phyloP scores from a whole-genome alignment of 208 protist genomes.

The Wallacemonas sp. region DNA sequence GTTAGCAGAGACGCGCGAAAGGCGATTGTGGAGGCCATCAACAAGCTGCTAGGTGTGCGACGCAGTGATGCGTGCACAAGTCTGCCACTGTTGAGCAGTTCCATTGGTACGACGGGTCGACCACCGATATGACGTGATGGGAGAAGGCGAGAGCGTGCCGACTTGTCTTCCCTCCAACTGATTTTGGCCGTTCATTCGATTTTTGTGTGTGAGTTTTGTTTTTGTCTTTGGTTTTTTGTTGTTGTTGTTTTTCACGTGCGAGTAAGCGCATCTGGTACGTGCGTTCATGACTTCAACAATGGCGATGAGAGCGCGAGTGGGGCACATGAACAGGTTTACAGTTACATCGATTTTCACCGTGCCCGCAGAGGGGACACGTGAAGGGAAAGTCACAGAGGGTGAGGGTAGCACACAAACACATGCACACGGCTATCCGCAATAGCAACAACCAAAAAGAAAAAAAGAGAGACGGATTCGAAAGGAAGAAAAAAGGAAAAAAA shows the following conservation, averaged over 20 bases:
- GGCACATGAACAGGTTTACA: not conserved
- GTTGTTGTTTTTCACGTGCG: constrained; percentile 6
- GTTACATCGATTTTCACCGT: too few relatives aligned
- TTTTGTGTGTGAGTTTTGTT: constrained; percentile 5
- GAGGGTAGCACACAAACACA: not conserved
- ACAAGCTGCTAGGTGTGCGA: too few relatives aligned
- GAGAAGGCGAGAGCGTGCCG: too few relatives aligned
- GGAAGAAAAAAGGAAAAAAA: constrained; percentile 18
- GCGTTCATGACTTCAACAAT: not conserved
- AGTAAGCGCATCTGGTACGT: too few relatives aligned
- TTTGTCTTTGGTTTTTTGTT: not conserved
- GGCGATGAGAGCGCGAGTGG: not conserved
- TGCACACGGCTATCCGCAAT: too few relatives aligned
- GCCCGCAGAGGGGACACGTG: not conserved
- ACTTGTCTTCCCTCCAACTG: too few relatives aligned
- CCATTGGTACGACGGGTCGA: too few relatives aligned
- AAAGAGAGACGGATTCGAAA: not conserved
- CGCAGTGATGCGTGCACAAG: too few relatives aligned
- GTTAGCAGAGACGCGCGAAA: not conserved
- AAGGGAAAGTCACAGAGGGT: not conserved
- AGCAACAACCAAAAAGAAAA: not conserved
- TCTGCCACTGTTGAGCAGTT: too few relatives aligned
- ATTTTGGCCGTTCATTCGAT: too few relatives aligned
- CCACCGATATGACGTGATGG: too few relatives aligned
- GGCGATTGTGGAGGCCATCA: too few relatives aligned